A percentile compares a stretch with the other conserved stretches of the same genome.
phyloP scores from a whole-genome alignment of 768 basidiomycete genomes.

The Neoboletus magnificus region DNA sequence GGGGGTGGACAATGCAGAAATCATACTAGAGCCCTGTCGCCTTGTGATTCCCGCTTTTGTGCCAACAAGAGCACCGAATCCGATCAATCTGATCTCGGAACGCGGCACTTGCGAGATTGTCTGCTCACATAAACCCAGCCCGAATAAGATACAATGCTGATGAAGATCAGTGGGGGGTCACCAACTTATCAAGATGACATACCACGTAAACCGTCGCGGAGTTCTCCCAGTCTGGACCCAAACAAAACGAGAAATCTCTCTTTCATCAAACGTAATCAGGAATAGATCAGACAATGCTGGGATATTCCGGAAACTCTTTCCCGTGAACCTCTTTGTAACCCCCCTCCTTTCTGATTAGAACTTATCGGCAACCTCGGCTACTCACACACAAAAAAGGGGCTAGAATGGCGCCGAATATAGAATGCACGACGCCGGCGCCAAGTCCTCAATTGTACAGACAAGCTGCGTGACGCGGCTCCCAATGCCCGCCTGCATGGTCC shows the following conservation, averaged over 20 bases:
- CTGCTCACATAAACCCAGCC: no score
- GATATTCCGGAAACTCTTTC: background rate
- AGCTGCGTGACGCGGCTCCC: slow-evolving; percentile 52
- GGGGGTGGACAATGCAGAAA: slow-evolving; percentile 11
- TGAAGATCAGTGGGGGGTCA: slow-evolving; percentile 15
- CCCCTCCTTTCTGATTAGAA: background rate
- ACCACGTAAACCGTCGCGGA: slow-evolving; percentile 21
- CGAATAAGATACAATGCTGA: background rate
- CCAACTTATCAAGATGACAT: background rate
- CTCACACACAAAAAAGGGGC: no score
- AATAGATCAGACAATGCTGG: background rate
- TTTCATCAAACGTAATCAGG: slow-evolving; percentile 16
- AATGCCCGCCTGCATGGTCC: slow-evolving; percentile 33
- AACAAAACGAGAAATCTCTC: slow-evolving; percentile 4
- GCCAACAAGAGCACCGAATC: slow-evolving; percentile 26
- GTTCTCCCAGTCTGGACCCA: slow-evolving; percentile 4
- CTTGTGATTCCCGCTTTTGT: slow-evolving; percentile 19
- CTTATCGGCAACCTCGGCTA: no score
- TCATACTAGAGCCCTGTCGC: background rate
- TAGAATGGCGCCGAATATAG: no score
- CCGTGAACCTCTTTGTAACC: background rate
- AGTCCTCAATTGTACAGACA: slow-evolving; percentile 32
- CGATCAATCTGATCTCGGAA: background rate
- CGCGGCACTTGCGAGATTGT: no score
- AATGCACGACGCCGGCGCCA: no score